Evolutionary conservation across 768 basidiomycete species (phyloP), one percentile per base, ranked within the genome.

Genomic region (Asterophora parasitica): DNA sequence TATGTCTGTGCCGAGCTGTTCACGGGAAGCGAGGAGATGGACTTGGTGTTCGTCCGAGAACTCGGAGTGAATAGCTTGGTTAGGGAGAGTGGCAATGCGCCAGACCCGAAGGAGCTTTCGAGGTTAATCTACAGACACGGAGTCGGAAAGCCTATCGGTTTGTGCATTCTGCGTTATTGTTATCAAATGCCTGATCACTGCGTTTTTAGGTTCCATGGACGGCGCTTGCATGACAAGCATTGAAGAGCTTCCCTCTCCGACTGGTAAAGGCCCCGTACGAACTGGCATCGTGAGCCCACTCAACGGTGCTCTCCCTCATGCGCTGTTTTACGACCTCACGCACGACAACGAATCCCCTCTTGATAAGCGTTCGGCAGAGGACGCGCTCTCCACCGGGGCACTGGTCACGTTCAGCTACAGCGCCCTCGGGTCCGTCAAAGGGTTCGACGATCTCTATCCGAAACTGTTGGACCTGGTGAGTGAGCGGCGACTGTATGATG

Each of bases 1-100:
- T 98, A 98, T 60, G 82, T 99, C 28, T 92, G 91, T 58, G 96
- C 96, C 2, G 96, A 99, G 66, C 76, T 99, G 34, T 99, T 98
- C 63, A 97, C 96, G 0, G 96, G 96, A 4, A 91, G 77, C 56
- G 91, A 96, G 68, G 89, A 93, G 49, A 95, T 82, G 83, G 96
- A 99, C 59, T 68, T 88, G 13, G 62, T 89, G 23, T 98, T 97
- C 61, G 95, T 98, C 28, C 85, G 88, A 58, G 81, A 89, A 50
- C 70, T 98, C 43, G 96, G 96, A 0, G 78, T 99, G 66, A 98
- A 97, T 64, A 92, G 87, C 63, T 69, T 98, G 61, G 84, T 99
- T 53, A 75, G 96, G 54, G 96, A 99, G 71, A 88, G 90, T n/a
- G 90, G 89, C 28, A 98, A 97, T 61, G 90, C 79, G 1, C 78